Evolutionary conservation across 179 eudicot species (phyloP).

Genomic region (Silene vulgaris): DNA sequence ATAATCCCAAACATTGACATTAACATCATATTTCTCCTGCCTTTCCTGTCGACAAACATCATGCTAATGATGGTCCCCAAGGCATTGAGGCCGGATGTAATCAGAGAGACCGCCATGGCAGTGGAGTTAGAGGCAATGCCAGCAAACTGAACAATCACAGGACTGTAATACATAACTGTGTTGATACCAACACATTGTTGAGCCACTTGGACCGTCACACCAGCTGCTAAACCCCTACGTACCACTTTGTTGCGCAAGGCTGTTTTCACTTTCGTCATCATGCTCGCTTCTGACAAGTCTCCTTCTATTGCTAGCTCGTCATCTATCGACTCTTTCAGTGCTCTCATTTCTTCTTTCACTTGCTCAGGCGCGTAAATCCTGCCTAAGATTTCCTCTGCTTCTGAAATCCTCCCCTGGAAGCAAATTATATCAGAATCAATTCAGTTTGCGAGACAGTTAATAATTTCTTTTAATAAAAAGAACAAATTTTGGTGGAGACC

Average conservation of each 20-base stretch:
- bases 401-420: conserved; percentile 43
- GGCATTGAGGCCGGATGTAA: conserved; percentile 79
- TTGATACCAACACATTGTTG: conserved; percentile 87
- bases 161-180: conserved; percentile 87
- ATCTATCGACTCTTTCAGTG: conserved; percentile 56
- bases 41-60: conserved; percentile 60
- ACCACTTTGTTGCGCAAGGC: conserved; percentile 50
- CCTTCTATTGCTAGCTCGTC: conserved; percentile 44
- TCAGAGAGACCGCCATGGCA: conserved; percentile 68
- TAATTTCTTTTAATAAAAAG: too few relatives aligned
- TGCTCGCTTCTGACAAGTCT: conserved; percentile 33
- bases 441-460: neutral
- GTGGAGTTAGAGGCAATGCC: conserved; percentile 77
- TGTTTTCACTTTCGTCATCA: conserved; percentile 38
- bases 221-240: conserved; percentile 68
- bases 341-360: conserved; percentile 55
- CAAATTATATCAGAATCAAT: neutral
- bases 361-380: conserved; percentile 63
- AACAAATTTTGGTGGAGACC: conserved; percentile 22
- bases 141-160: conserved; percentile 71
- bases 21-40: conserved; percentile 69
- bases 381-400: conserved; percentile 59
- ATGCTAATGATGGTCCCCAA: conserved; percentile 61
- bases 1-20: conserved; percentile 64
- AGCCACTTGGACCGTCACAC: conserved; percentile 75